Conservation (phyloP, 441 rosid species). For the Pelargonium australe region DNA sequence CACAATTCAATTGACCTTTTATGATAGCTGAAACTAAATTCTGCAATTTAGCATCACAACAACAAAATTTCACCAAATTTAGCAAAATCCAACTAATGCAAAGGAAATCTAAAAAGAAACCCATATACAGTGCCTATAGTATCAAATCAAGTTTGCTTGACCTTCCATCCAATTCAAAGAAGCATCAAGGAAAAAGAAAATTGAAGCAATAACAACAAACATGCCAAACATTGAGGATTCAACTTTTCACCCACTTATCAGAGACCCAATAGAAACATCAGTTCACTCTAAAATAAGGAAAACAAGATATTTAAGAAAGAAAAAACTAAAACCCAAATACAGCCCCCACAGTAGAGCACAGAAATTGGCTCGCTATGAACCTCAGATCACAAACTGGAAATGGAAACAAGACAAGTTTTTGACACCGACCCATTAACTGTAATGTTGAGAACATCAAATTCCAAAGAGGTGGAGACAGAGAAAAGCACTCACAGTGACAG, state of each 20-base stretch:
- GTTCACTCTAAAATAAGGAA: not conserved
- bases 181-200: not conserved
- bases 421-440: not conserved
- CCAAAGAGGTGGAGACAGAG: not conserved
- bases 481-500: constrained; percentile 4
- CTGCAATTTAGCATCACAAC: constrained; percentile 31
- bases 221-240: not conserved
- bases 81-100: not conserved
- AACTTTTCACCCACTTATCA: not conserved
- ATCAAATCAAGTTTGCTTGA: not conserved
- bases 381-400: constrained; percentile 2
- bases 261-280: not conserved
- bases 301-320: not conserved
- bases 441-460: not conserved
- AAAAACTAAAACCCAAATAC: not conserved
- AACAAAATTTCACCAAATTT: constrained; percentile 3
- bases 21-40: constrained; percentile 22
- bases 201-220: not conserved
- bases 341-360: not conserved
- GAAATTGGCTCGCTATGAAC: not conserved
- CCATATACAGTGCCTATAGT: not conserved
- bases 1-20: constrained; percentile 5
- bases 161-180: not conserved
- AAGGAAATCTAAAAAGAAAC: not conserved
- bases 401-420: not conserved